A percentile compares a stretch with the other conserved stretches of the same genome.
Conservation (phyloP, 2,329 filamentous ascomycete genomes). For the Aspergillus niger region DNA sequence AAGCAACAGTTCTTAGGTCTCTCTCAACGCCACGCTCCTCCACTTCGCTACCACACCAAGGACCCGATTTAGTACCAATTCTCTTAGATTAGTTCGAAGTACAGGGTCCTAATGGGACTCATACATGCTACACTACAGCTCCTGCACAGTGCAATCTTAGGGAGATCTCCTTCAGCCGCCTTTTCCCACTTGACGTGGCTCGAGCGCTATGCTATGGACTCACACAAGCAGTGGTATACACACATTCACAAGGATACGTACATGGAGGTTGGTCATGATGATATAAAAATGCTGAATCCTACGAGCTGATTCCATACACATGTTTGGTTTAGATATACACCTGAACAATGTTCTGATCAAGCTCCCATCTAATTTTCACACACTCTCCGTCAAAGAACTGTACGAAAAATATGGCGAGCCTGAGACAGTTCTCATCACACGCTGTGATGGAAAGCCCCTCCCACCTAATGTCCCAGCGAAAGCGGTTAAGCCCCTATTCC, state of each 20-base stretch:
- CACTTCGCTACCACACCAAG: neutral
- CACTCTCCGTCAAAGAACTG: conserved; percentile 35
- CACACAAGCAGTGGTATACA: conserved; percentile 25
- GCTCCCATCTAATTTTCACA: conserved; percentile 27
- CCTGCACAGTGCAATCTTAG: conserved; percentile 31
- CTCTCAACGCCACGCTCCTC: conserved; percentile 14
- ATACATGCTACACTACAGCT: conserved; percentile 29
- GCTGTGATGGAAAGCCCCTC: conserved; percentile 26
- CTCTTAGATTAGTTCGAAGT: conserved; percentile 31
- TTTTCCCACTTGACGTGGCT: conserved; percentile 33
- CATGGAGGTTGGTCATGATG: conserved; percentile 31
- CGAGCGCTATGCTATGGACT: conserved; percentile 25
- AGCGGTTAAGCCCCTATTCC: conserved; percentile 28
- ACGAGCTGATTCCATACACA: neutral
- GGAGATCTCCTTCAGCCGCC: conserved; percentile 29
- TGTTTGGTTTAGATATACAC: conserved; percentile 29
- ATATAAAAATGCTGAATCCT: neutral
- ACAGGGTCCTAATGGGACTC: conserved; percentile 31
- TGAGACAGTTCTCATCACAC: conserved; percentile 28
- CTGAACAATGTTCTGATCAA: conserved; percentile 31
- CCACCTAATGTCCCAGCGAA: conserved; percentile 29
- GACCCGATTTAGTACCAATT: conserved; percentile 14
- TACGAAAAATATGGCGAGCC: conserved; percentile 35
- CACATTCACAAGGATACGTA: conserved; percentile 29
- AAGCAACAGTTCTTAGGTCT: conserved; percentile 25